Evolutionary conservation across 2,329 filamentous ascomycete species (phyloP), one percentile per base, ranked within the genome.

Genomic region (Diaporthe humulicola): DNA sequence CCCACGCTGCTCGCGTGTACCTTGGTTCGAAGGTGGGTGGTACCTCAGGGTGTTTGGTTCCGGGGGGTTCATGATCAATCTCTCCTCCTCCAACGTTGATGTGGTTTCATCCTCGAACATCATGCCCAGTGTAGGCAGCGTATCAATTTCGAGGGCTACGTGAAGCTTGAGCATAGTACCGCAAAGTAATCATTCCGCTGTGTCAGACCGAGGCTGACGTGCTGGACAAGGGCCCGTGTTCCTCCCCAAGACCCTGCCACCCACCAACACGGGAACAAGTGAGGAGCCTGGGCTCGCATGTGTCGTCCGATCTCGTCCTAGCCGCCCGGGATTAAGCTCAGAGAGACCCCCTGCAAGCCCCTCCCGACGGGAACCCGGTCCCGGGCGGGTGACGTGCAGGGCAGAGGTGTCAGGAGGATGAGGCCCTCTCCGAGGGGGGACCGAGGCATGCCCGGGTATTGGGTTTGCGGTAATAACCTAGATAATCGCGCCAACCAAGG

Each of bases 341-440:
- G 9, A 50, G 38, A 17, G 48, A 30, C 22, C 12, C 33, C 64
- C 48, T 54, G 45, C 48, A 40, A 40, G 48, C 48, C 64, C 64
- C 48, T 69, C 48, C 64, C 48, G 17, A 48, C 64, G 48, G 64
- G 40, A 69, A 40, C 64, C 64, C 64, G 64, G 64, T 69, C 64
- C 64, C 64, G 64, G 48, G n/a, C n/a, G 33, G 64, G 48, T 69
- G 64, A 54, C 64, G 64, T 69, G 64, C 64, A 69, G 64, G 64
- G 30, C 64, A 54, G 33, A 69, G 38, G 45, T 48, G n/a, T 40
- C 48, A 28, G 30, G 14, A 54, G 33, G 36, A 54, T 17, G 45
- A 38, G 45, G 28, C 64, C 36, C 25, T 42, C 38, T 22, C n/a
- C 40, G n/a, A 28, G 52, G 52, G 40, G 30, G 38, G 9, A 10